A percentile compares a stretch with the other conserved stretches of the same genome.
Evolutionary conservation across 306 rosid species (phyloP).

Genomic region (Astragalus glycyphyllos): DNA sequence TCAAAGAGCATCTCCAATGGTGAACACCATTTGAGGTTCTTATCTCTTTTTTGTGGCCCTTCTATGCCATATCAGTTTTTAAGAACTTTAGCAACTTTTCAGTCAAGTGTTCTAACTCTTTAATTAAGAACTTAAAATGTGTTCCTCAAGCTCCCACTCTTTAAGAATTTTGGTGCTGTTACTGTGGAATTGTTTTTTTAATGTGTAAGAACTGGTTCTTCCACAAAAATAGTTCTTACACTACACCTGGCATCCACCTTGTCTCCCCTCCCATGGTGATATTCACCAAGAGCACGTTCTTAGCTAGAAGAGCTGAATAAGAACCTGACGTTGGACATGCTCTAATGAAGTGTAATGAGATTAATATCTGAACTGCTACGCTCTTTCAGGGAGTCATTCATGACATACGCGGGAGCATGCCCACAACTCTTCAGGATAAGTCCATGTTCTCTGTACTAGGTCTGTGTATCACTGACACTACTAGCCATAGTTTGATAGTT

Average conservation of each 20-base stretch:
- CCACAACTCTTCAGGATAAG: constrained; percentile 66
- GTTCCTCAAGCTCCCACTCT: not conserved
- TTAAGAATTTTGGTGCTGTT: not conserved
- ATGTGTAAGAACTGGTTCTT: not conserved
- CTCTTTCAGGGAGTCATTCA: constrained; percentile 64
- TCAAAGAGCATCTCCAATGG: not conserved
- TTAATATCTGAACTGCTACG: constrained; percentile 39
- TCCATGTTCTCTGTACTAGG: constrained; percentile 73
- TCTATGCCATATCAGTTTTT: not conserved
- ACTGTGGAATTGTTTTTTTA: not conserved
- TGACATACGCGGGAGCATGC: constrained; percentile 64
- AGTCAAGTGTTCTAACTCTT: not conserved
- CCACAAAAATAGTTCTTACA: not conserved
- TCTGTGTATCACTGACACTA: constrained; percentile 48
- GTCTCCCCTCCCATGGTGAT: not conserved
- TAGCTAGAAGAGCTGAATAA: not conserved
- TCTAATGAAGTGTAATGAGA: not conserved
- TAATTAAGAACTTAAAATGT: not conserved
- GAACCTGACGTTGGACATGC: not conserved
- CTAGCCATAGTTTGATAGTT: constrained; percentile 43
- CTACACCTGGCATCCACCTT: not conserved
- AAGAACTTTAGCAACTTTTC: not conserved
- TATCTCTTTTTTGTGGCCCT: not conserved
- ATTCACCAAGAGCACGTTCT: not conserved
- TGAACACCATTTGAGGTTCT: not conserved